Evolutionary conservation across 495 filamentous ascomycete species (phyloP).

Genomic region (Copromyces sp.): DNA sequence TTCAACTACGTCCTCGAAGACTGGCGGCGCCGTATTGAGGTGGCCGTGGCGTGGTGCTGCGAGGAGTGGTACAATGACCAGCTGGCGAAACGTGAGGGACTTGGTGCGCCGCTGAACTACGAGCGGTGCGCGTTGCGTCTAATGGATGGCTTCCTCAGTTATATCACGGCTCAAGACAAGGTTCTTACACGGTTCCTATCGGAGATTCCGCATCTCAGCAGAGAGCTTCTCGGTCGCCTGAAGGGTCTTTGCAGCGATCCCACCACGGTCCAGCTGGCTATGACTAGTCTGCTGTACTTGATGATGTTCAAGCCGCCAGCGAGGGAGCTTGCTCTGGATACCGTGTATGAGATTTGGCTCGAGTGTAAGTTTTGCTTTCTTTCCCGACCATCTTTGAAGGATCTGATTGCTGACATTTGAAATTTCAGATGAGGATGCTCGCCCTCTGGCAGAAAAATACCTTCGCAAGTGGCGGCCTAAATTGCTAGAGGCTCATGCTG

Average conservation of each 20-base stretch:
- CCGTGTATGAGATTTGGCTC: slow-evolving; percentile 75
- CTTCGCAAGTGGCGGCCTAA: slow-evolving; percentile 43
- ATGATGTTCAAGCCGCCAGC: slow-evolving; percentile 80
- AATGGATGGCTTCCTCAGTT: slow-evolving; percentile 78
- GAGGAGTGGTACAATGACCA: slow-evolving; percentile 98
- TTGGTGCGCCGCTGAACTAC: slow-evolving; percentile 53
- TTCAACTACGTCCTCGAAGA: slow-evolving; percentile 82
- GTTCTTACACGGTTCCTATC: slow-evolving; percentile 81
- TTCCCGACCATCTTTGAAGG: slow-evolving; percentile 7
- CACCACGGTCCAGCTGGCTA: slow-evolving; percentile 46
- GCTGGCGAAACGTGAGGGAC: slow-evolving; percentile 39
- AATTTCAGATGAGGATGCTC: slow-evolving; percentile 35
- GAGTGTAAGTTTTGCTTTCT: slow-evolving; percentile 47
- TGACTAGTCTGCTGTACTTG: slow-evolving; percentile 53
- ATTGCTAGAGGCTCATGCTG: slow-evolving; percentile 33
- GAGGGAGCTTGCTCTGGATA: slow-evolving; percentile 68
- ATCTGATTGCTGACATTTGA: not conserved
- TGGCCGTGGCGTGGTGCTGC: slow-evolving; percentile 82
- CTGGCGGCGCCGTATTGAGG: slow-evolving; percentile 75
- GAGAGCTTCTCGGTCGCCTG: slow-evolving; percentile 58
- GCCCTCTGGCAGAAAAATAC: slow-evolving; percentile 43
- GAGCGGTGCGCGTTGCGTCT: slow-evolving; percentile 69
- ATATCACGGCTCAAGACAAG: slow-evolving; percentile 79
- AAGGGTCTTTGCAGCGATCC: slow-evolving; percentile 81
- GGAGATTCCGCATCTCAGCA: slow-evolving; percentile 74